Conservation (phyloP, 2,329 filamentous ascomycete genomes). For the Exophiala aquamarina region DNA sequence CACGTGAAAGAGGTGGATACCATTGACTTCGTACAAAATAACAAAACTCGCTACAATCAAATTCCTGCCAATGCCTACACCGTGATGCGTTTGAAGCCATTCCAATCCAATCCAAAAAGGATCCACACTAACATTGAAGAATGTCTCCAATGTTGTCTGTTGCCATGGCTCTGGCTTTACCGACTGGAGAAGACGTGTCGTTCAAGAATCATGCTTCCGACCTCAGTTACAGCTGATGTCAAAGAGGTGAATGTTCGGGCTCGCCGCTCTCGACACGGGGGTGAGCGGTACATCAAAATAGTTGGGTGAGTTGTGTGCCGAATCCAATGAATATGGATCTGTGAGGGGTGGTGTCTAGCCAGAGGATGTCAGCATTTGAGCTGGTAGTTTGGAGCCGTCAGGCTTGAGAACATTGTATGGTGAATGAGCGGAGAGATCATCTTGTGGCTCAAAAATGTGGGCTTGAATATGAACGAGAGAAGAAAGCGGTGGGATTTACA, state of each 20-base stretch:
- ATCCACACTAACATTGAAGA: too few species aligned
- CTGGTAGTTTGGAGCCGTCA: conserved; percentile 17
- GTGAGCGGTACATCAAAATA: conserved; percentile 43
- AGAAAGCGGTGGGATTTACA: conserved; percentile 41
- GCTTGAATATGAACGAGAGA: conserved; percentile 24
- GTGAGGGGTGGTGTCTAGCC: conserved; percentile 39
- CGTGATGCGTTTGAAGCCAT: too few species aligned
- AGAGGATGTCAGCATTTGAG: conserved; percentile 26
- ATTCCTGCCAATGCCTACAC: too few species aligned
- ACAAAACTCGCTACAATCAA: too few species aligned
- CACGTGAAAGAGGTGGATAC: too few species aligned
- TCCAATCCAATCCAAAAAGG: too few species aligned
- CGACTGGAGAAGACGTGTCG: too few species aligned
- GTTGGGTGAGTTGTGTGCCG: conserved; percentile 42
- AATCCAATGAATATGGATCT: conserved; percentile 41
- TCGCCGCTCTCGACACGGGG: conserved; percentile 41
- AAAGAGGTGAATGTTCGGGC: conserved; percentile 35
- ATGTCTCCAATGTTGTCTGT: too few species aligned
- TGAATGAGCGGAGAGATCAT: conserved; percentile 1
- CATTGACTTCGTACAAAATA: too few species aligned
- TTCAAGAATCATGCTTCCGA: too few species aligned
- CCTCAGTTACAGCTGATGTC: conserved; percentile 24
- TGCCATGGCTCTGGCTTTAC: too few species aligned
- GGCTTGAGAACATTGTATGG: conserved; percentile 2
- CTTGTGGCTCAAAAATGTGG: conserved; percentile 21